Evolutionary conservation across 2,329 filamentous ascomycete species (phyloP), one percentile per base, ranked within the genome.

Genomic region (Sporothrix globosa): DNA sequence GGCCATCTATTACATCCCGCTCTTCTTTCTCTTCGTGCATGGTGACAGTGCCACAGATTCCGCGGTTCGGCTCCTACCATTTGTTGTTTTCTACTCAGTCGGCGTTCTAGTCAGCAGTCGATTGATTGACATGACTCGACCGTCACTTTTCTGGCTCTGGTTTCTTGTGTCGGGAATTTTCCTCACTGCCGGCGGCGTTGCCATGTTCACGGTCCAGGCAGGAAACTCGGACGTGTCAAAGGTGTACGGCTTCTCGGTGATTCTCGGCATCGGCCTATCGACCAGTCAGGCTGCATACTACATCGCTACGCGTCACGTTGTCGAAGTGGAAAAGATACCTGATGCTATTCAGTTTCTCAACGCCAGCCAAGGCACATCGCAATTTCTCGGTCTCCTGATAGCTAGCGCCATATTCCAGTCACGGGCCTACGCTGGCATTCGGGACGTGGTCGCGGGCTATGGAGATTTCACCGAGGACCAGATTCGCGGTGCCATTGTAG

Each of bases 1-100:
- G n/a, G 10, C 74, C 17, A 75, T 82, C 27, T 87, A 85, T 75
- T 86, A 82, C 75, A 80, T 86, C n/a, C 85, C 85, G 0, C 75
- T 86, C 1, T 85, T 80, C 75, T 87, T 86, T 75, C 82, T 84
- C 72, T 86, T 86, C 74, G 78, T 78, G 0, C 76, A 77, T 4
- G 78, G 78, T 11, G 83, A 83, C 67, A 76, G 72, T 0, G 78
- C 79, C 6, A 74, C 82, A 10, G 69, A 76, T 14, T 76, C 81
- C 13, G 79, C 77, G 0, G 77, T 82, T 0, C 76, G 78, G 10
- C 74, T 83, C 4, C 75, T 83, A 9, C 82, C 82, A 4, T 77
- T 81, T 69, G 79, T 83, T 3, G 46, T 79, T 44, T 69, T 82
- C 4, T 73, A 80, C 34, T 76, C 80, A 24, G 72, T 77, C 46